Evolutionary conservation across 2,329 filamentous ascomycete species (phyloP).

Genomic region (Cercospora sp.): DNA sequence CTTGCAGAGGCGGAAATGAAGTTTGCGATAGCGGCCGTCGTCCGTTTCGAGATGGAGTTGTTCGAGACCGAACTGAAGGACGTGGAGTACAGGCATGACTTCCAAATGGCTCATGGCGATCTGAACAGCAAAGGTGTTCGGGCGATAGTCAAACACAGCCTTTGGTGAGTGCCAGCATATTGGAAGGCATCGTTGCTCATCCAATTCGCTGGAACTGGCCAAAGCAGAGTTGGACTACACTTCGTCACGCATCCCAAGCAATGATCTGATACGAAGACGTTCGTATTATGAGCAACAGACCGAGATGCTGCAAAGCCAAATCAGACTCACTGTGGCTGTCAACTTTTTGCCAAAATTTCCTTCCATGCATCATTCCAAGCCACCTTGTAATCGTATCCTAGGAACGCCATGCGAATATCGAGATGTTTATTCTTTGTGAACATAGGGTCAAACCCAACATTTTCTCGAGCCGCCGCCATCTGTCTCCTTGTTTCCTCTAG

Average conservation of each 20-base stretch:
- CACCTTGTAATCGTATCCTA: not conserved
- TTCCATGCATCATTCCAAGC: not conserved
- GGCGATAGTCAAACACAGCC: not conserved
- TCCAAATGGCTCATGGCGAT: constrained; percentile 19
- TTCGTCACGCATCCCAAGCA: too few relatives aligned
- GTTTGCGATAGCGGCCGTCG: constrained; percentile 33
- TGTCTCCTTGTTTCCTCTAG: not conserved
- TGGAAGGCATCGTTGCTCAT: not conserved
- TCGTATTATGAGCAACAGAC: not conserved
- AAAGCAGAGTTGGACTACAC: too few relatives aligned
- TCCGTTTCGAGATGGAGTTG: constrained; percentile 38
- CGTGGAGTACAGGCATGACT: constrained; percentile 21
- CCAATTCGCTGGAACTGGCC: too few relatives aligned
- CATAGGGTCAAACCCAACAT: not conserved
- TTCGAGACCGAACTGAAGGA: constrained; percentile 29
- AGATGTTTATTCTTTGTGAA: not conserved
- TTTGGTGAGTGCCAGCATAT: not conserved
- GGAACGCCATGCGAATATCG: not conserved
- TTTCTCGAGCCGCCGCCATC: not conserved
- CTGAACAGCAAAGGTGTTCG: constrained; percentile 10
- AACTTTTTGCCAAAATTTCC: not conserved
- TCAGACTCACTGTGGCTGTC: not conserved
- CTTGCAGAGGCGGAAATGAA: constrained; percentile 41
- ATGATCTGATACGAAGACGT: too few relatives aligned
- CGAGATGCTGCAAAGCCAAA: not conserved